Base-by-base conservation (phyloP, 139 green algal species). In the Chlorella sorokiniana region DNA sequence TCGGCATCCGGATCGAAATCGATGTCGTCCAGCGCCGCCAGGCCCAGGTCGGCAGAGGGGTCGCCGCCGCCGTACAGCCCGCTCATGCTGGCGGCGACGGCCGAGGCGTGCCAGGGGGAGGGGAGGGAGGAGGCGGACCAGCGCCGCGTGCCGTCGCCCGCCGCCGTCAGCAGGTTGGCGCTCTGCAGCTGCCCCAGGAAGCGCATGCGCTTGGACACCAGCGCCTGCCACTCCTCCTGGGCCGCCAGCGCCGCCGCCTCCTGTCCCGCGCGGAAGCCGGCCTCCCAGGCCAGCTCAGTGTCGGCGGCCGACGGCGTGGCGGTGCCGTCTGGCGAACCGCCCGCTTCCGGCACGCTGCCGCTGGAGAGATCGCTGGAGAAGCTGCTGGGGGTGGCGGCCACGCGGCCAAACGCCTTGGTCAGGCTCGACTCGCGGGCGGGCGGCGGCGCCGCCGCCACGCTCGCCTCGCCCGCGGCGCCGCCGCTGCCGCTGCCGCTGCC, bases 271-370 rank as follows among this genome's bases (percentile, higher is more conserved):
- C 51, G 69, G 56, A 88, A 88, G 1, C 84, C 84, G 1, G 74
- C 81, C 78, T 88, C 81, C 84, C 84, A 88, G 5, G 84, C 84
- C 20, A 87, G 54, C 61, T 84, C 84, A 1, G 84, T 75, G 48
- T 84, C 80, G 4, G 41, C 72, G 2, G 38, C 75, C 5, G 37
- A 63, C 2, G 65, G 63, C 11, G 84, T 99, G 81, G 96, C 97
- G 14, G 97, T 96, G 31, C 91, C 99, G n/a, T 84, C 84, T 25
- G 78, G 73, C 2, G 86, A 91, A 45, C 44, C 68, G 44, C 22
- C 38, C 62, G 96, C 27, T 37, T 75, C 75, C 6, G 59, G 40
- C n/a, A 18, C 56, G 0, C 48, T 69, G 59, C 59, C 45, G 22
- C 16, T 44, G 18, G 59, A 72, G 6, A 72, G 40, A 16, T 70